Base-by-base conservation (phyloP, 441 rosid genomes). In the Geranium incanum region DNA sequence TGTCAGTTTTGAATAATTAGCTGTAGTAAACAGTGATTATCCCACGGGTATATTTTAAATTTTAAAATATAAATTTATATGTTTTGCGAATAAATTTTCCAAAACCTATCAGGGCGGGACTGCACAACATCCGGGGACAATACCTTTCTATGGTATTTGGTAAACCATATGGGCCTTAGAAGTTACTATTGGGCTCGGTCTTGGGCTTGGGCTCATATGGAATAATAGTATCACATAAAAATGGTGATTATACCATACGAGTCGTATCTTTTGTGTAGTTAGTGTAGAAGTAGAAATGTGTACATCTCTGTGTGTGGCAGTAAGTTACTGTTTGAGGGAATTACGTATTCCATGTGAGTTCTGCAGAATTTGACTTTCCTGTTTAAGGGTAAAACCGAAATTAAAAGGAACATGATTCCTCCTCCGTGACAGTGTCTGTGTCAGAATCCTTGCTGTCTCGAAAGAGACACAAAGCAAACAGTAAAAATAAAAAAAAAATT, bases 361-460 rank as follows among this genome's bases (percentile, higher is more conserved):
- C 11, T 45, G 52, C 52, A 45, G n/a, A 45, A 8, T 45, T 45
- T 39, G 43, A 39, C 43, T 7, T 7, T 39, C 8, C 43, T 0
- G 43, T 39, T 5, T 39, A 39, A 39, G 52, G 52, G 52, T 45
- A 8, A 15, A 57, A 16, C 1, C 18, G 19, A 4, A 57, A 57
- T 57, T 16, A 3, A 18, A 59, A 59, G 12, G 16, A 21, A 59
- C 64, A 59, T 9, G 9, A 19, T 59, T 59, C 64, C 23, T 15
- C 63, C 64, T 6, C 64, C 28, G 5, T 18, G 0, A 57, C 63
- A 57, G 50, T 43, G 48, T 41, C 48, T 4, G 6, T 59, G 64
- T 59, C 64, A 59, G 64, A 16, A 59, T 59, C 64, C 64, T 59
- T 59, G 21, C 64, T 59, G 64, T 59, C 64, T 59, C 6, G 64